Evolutionary conservation across 169 alveolate species (phyloP).

Genomic region (Theileria orientalis): DNA sequence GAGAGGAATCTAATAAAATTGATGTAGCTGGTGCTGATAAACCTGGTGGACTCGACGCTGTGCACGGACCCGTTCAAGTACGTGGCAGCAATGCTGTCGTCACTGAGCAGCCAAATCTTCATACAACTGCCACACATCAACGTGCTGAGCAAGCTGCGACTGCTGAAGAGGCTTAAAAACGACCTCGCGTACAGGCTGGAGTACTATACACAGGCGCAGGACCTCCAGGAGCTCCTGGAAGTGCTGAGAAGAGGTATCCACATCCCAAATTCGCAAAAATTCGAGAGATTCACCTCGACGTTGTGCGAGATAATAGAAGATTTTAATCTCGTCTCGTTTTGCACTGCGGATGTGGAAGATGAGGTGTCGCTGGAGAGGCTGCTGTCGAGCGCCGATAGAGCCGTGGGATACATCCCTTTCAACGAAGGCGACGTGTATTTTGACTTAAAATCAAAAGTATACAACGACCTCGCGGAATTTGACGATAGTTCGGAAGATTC

Average conservation of each 20-base stretch:
- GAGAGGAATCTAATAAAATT: constrained; percentile 6
- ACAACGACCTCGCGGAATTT: not conserved
- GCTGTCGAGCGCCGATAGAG: constrained; percentile 74
- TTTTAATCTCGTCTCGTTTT: constrained; percentile 65
- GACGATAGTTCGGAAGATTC: not conserved
- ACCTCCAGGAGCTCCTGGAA: constrained; percentile 29
- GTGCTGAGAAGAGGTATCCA: constrained; percentile 16
- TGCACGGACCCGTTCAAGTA: constrained; percentile 88
- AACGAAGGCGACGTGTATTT: constrained; percentile 19
- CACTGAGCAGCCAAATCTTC: constrained; percentile 91
- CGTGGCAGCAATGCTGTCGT: constrained; percentile 88
- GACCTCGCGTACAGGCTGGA: constrained; percentile 73
- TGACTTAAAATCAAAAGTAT: not conserved
- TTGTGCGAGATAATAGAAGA: constrained; percentile 61
- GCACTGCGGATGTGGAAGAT: constrained; percentile 83
- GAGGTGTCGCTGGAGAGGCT: constrained; percentile 75
- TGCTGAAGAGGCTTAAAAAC: constrained; percentile 71
- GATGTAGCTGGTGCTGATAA: constrained; percentile 68
- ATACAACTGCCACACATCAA: constrained; percentile 93
- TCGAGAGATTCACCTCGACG: constrained; percentile 33
- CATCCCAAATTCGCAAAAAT: constrained; percentile 26
- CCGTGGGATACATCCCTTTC: constrained; percentile 81
- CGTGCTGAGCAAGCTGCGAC: constrained; percentile 87
- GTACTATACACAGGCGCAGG: constrained; percentile 37
- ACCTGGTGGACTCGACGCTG: constrained; percentile 88